These are phyloP conservation scores for Auricularia heimuer DNA, from an alignment of 768 basidiomycete species.

Conservation along the genomic window DNA sequence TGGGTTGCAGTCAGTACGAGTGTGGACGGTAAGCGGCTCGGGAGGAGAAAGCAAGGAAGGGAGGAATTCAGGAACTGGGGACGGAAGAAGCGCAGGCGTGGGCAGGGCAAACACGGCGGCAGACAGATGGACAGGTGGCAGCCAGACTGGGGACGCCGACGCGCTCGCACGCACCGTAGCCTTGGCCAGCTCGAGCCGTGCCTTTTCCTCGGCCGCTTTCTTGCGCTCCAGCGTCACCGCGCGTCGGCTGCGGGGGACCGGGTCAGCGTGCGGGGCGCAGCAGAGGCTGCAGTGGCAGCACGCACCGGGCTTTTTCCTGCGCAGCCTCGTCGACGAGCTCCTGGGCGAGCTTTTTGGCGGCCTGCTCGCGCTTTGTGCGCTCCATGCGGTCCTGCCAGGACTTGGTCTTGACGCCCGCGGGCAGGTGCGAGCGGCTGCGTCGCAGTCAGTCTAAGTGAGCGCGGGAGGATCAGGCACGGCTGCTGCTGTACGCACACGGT, in stretches of 20 bases:
- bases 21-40: no score
- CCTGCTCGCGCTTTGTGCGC: constrained; percentile 51
- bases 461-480: not conserved
- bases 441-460: constrained; percentile 5
- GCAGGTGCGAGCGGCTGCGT: constrained; percentile 58
- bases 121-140: not conserved
- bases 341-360: constrained; percentile 61
- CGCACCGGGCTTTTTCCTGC: constrained; percentile 52
- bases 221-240: constrained; percentile 63
- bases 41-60: not conserved
- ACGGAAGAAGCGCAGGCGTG: not conserved
- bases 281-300: not conserved
- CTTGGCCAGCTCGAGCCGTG: constrained; percentile 37
- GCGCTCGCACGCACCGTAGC: constrained; percentile 42
- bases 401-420: constrained; percentile 53
- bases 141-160: no score
- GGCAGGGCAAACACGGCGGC: not conserved
- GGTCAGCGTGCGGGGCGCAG: constrained; percentile 3
- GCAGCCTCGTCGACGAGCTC: constrained; percentile 73
- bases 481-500: constrained; percentile 33
- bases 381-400: constrained; percentile 62
- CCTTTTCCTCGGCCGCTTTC: constrained; percentile 62
- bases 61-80: not conserved
- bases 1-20: constrained; percentile 17
- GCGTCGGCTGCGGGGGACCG: constrained; percentile 35